A percentile compares a stretch with the other conserved stretches of the same genome.
These are phyloP conservation scores for Crithidia mellificae DNA, from an alignment of 208 protist species.

Conservation along the genomic window DNA sequence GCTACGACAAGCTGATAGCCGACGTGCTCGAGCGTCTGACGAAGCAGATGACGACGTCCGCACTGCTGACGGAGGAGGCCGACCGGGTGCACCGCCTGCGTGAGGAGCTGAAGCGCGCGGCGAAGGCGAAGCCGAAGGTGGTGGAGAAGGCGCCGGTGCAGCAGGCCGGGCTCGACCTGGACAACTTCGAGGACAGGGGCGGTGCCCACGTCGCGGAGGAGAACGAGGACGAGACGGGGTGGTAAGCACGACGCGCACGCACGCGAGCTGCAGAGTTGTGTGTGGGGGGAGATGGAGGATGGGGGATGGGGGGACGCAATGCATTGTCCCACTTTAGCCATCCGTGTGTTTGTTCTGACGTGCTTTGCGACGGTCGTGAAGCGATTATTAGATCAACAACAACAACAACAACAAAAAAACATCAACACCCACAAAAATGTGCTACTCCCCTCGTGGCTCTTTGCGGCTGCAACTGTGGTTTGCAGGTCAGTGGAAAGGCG, in stretches of 20 bases:
- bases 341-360: too few relatives aligned
- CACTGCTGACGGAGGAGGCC: constrained; percentile 46
- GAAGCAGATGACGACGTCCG: constrained; percentile 43
- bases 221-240: constrained; percentile 38
- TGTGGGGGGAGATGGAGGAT: too few relatives aligned
- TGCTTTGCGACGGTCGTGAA: too few relatives aligned
- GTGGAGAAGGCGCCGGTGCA: constrained; percentile 22
- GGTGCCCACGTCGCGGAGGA: constrained; percentile 35
- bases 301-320: too few relatives aligned
- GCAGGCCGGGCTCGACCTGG: constrained; percentile 41
- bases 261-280: too few relatives aligned
- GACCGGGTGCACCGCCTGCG: constrained; percentile 45
- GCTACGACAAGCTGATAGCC: constrained; percentile 54
- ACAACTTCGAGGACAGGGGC: constrained; percentile 49
- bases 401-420: too few relatives aligned
- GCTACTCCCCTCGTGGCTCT: too few relatives aligned
- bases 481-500: too few relatives aligned
- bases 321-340: not conserved
- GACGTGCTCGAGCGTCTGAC: constrained; percentile 57
- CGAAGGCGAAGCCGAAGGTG: constrained; percentile 44
- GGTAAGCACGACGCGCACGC: too few relatives aligned
- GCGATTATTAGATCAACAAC: too few relatives aligned
- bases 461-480: too few relatives aligned
- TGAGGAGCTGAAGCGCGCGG: constrained; percentile 49
- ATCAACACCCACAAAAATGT: too few relatives aligned